Base-by-base conservation (phyloP, 2,329 filamentous ascomycete species). In the Bipolaris gigantea region DNA sequence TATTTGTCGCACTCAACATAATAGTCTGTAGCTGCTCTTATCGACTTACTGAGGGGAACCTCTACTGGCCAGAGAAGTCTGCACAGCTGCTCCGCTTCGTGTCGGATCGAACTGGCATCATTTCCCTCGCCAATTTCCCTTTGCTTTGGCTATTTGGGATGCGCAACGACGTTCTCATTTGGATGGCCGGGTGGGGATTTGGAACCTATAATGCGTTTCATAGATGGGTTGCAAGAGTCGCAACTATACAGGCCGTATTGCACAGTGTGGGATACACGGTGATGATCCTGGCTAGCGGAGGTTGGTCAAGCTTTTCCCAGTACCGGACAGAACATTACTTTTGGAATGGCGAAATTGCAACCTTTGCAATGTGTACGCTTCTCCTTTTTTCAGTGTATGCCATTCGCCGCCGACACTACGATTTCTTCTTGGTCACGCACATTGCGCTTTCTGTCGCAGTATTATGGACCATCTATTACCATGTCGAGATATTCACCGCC, bases 131-230 rank as follows among this genome's bases (percentile, higher is more conserved):
- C 4, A 87, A 87, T 57, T 79, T 89, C 6, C 84, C 85, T 0
- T 63, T 87, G 2, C 73, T 89, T 0, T 89, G 85, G 85, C 70
- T 89, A 0, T 89, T 89, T 59, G 83, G 82, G 0, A 83, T 84
- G 65, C 78, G 87, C 9, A 90, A 89, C 57, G 88, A 89, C 47
- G 64, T 85, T 0, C 77, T 89, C 15, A 75, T 88, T 50, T 87
- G 84, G 84, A 66, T 85, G 0, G 89, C 87, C 0, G 86, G 86
- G 0, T 89, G 87, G 86, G 84, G 83, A 10, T 89, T 87, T 66
- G 79, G 80, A 1, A 85, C 84, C 0, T 89, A 85, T 63, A 89
- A 84, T 60, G 80, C 84, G 36, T 88, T 89, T 48, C 87, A 89
- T 69, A 82, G 87, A 0, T 86, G 85, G 78, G 77, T 86, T 3